These are phyloP conservation scores for Hypoxylon rickii DNA, from an alignment of 495 filamentous ascomycete species.

Conservation along the genomic window DNA sequence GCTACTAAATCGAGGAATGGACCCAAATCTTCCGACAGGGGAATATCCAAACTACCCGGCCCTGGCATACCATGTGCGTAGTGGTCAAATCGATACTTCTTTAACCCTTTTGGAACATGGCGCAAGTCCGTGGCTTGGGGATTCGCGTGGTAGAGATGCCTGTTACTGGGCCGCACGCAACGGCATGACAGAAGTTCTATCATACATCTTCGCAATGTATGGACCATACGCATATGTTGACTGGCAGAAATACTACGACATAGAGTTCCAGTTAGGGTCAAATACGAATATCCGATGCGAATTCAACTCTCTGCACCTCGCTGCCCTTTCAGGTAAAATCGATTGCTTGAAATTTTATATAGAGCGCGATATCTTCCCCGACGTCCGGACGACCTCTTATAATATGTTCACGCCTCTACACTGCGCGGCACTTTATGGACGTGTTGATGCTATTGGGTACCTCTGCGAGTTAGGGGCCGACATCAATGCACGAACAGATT, in stretches of 20 bases:
- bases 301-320: neutral
- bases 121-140: neutral
- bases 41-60: neutral
- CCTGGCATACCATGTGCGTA: neutral
- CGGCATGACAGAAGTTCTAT: neutral
- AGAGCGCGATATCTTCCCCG: neutral
- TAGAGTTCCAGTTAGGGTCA: neutral
- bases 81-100: neutral
- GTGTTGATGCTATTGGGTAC: neutral
- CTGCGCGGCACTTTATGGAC: neutral
- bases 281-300: too few species aligned
- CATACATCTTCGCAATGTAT: neutral
- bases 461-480: neutral
- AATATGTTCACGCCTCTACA: neutral
- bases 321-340: neutral
- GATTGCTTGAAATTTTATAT: slow-evolving; percentile 6
- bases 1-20: neutral
- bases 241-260: neutral
- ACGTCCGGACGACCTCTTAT: neutral
- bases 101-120: neutral
- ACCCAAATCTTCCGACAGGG: neutral
- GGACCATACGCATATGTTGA: neutral
- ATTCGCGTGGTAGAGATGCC: neutral
- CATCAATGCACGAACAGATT: slow-evolving; percentile 1
- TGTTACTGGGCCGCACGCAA: neutral